A percentile compares a stretch with the other conserved stretches of the same genome.
Conservation (phyloP, 2,329 filamentous ascomycete species). For the Nothopassalora personata region DNA sequence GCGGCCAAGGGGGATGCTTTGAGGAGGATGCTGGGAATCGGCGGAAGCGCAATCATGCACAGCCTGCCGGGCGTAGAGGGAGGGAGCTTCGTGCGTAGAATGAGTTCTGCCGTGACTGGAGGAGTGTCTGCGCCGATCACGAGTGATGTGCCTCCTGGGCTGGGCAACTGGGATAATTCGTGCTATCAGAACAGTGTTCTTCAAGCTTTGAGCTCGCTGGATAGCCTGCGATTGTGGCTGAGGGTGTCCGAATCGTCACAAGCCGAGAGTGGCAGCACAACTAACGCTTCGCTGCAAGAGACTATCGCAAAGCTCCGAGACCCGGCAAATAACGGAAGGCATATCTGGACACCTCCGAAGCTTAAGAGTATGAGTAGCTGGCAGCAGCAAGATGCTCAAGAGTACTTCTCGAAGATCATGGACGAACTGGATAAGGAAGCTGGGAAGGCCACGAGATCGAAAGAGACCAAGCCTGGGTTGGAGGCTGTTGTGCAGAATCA, state of each 20-base stretch:
- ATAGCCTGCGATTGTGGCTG: conserved; percentile 30
- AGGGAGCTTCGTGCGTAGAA: conserved; percentile 27
- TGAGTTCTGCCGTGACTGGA: conserved; percentile 17
- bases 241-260: conserved; percentile 9
- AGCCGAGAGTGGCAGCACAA: conserved; percentile 18
- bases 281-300: conserved; percentile 50
- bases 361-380: conserved; percentile 91
- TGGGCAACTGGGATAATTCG: conserved; percentile 90
- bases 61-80: conserved; percentile 32
- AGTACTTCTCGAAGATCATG: conserved; percentile 83
- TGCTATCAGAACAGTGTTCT: conserved; percentile 98
- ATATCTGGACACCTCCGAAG: conserved; percentile 73
- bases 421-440: conserved; percentile 55
- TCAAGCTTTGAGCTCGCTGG: conserved; percentile 63
- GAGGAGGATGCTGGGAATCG: conserved; percentile 36
- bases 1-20: conserved; percentile 36
- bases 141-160: conserved; percentile 50
- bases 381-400: conserved; percentile 95
- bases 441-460: conserved; percentile 31
- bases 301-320: conserved; percentile 68
- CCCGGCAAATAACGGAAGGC: conserved; percentile 63
- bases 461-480: conserved; percentile 22
- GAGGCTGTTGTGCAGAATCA: conserved; percentile 21
- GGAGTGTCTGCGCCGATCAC: conserved; percentile 19
- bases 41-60: conserved; percentile 34